Base-by-base conservation (phyloP, 2,329 filamentous ascomycete species). In the Colletotrichum sp. region DNA sequence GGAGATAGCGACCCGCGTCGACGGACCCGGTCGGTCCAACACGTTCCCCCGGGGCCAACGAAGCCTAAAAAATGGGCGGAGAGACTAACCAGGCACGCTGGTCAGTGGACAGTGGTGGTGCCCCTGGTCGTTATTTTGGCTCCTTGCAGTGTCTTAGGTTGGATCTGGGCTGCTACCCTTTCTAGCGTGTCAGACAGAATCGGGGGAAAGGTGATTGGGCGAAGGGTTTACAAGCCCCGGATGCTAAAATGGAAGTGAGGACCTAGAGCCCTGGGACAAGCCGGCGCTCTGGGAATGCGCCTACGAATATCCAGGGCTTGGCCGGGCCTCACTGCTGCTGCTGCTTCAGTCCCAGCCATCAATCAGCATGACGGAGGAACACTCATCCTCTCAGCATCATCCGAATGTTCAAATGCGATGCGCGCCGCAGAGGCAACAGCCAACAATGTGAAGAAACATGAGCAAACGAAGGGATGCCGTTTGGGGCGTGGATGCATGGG, bases 61-160 rank as follows among this genome's bases (percentile, higher is more conserved):
- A 72, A 76, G 69, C 57, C 73, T 76, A 76, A 76, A 72, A 76
- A 76, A 64, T 76, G 69, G 73, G 63, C 34, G 44, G 52, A 16
- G 30, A 39, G 44, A 64, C 69, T 72, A 69, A 69, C 59, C 62
- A 72, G 69, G 55, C 44, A 71, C 49, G n/a, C n/a, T 21, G 44
- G 44, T 21, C 44, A 52, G n/a, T 52, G 44, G 44, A 13, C 44
- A 52, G 44, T 21, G 44, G 44, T 62, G 32, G 12, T 30, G 49
- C 69, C 57, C 73, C 63, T 64, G 57, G 69, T 32, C 63, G 49
- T 44, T 30, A 76, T 72, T 57, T 68, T 49, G 70, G 57, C 69
- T 68, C 69, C 55, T 36, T 72, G 63, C 69, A 57, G 62, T 21
- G 69, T 26, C 69, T 55, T 55, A 52, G 44, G 44, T 68, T 67